Evolutionary conservation across 257 asterid genomes (phyloP).

Genomic region (Sherardia arvensis): DNA sequence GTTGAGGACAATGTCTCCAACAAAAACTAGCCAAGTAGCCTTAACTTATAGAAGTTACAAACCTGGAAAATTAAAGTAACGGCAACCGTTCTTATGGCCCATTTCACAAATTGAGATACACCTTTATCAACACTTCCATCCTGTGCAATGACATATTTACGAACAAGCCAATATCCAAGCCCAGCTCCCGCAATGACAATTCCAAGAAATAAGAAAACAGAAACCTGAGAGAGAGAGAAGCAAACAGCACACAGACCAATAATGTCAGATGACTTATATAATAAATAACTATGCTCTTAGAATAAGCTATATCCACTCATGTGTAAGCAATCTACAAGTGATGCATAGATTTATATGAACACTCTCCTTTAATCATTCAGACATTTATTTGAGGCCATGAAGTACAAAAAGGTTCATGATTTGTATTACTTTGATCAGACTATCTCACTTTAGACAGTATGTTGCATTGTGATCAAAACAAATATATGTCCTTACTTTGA

Average conservation of each 20-base stretch:
- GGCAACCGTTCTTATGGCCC: slow-evolving; percentile 73
- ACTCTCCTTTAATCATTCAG: neutral
- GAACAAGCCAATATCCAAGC: slow-evolving; percentile 86
- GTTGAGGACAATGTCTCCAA: neutral
- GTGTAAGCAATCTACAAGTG: neutral
- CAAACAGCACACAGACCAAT: neutral
- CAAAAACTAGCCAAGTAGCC: neutral
- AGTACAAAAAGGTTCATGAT: neutral
- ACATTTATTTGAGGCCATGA: neutral
- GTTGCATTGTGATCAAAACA: neutral
- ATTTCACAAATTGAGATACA: slow-evolving; percentile 78
- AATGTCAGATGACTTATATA: neutral
- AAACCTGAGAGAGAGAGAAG: slow-evolving; percentile 33
- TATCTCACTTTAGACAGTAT: neutral
- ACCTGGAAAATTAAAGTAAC: slow-evolving; percentile 79
- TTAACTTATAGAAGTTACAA: too few species aligned
- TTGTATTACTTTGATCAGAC: neutral
- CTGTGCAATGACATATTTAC: slow-evolving; percentile 66
- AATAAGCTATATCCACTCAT: neutral
- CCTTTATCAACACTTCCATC: slow-evolving; percentile 88
- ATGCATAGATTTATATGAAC: neutral
- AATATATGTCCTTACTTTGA: neutral
- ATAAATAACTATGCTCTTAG: neutral
- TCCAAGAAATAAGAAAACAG: slow-evolving; percentile 59
- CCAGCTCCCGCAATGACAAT: slow-evolving; percentile 84